These are phyloP conservation scores for Zizania palustris DNA, from an alignment of 202 grass and related monocot species.

Conservation along the genomic window DNA sequence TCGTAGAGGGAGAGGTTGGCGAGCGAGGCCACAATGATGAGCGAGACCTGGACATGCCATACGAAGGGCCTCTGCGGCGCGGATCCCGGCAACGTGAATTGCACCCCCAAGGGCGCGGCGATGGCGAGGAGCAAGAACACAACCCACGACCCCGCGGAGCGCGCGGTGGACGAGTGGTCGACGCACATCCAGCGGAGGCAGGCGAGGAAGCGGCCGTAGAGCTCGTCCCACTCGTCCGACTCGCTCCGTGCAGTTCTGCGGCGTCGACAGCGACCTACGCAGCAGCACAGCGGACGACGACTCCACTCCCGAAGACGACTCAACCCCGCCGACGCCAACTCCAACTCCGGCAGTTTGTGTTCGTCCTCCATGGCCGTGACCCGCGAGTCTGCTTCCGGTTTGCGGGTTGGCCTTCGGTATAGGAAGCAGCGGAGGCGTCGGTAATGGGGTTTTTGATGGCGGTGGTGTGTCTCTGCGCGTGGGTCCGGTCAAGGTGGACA, in stretches of 20 bases:
- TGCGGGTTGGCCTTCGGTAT: constrained; percentile 19
- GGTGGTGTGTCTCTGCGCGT: too few relatives aligned
- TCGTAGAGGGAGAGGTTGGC: constrained; percentile 58
- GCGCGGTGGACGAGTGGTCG: constrained; percentile 46
- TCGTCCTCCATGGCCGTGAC: constrained; percentile 7
- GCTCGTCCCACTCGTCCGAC: constrained; percentile 65
- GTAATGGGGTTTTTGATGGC: not conserved
- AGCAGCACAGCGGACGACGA: constrained; percentile 4
- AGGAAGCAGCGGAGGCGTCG: not conserved
- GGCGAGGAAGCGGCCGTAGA: constrained; percentile 60
- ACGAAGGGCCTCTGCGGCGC: constrained; percentile 43
- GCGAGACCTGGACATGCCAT: constrained; percentile 59
- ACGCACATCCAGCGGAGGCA: constrained; percentile 74
- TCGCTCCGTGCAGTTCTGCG: constrained; percentile 29
- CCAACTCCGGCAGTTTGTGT: too few relatives aligned
- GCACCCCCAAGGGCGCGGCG: constrained; percentile 27
- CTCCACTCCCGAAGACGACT: not conserved
- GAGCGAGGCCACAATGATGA: constrained; percentile 50
- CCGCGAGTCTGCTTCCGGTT: not conserved
- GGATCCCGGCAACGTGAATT: not conserved
- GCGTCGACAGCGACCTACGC: not conserved
- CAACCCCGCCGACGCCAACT: too few relatives aligned
- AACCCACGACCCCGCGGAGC: constrained; percentile 46
- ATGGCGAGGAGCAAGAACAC: constrained; percentile 54
- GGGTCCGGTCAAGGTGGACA: too few relatives aligned